Evolutionary conservation across 768 basidiomycete species (phyloP), one percentile per base, ranked within the genome.

Genomic region (Mycena kentingensis): DNA sequence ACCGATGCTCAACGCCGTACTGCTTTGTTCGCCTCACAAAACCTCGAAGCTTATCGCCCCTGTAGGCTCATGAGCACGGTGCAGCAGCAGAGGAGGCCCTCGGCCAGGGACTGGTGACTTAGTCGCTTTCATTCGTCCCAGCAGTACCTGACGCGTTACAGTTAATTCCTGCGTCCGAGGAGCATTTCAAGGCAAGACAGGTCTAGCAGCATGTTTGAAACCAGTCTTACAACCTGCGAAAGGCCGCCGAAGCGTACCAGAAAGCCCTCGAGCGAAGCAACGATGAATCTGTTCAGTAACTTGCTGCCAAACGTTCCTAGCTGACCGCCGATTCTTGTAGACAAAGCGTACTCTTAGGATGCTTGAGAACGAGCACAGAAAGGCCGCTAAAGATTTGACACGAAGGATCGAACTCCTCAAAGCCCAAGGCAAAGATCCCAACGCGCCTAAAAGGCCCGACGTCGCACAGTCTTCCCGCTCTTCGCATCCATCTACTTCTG

Each of bases 41-140:
- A 37, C 13, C 52, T 43, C 27, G 25, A 25, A 49, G 49, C 49
- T 50, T 26, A n/a, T 18, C n/a, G 26, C 42, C 25, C 43, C 36
- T 44, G 21, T 66, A 92, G 89, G 90, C 90, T 19, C 88, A 93
- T 67, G 83, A 87, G 61, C 88, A 91, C 69, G 87, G 87, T 47
- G 84, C 85, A 15, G 87, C 87, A 62, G 90, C 89, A 29, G 89
- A 92, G 45, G 88, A 91, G 52, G 82, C 79, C 62, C 64, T 79
- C 38, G 76, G 74, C 12, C 78, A 81, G 52, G 90, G 90, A 12
- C 73, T 89, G 5, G 77, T 90, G 10, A 34, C n/a, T 34, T 34
- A 22, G 27, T 28, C 4, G 15, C 29, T 19, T 46, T 13, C 5
- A 46, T 8, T 29, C 31, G 5, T 31, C 21, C 25, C 44, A 38